Conservation (phyloP, 2,329 filamentous ascomycete genomes). For the Fusarium succisae region DNA sequence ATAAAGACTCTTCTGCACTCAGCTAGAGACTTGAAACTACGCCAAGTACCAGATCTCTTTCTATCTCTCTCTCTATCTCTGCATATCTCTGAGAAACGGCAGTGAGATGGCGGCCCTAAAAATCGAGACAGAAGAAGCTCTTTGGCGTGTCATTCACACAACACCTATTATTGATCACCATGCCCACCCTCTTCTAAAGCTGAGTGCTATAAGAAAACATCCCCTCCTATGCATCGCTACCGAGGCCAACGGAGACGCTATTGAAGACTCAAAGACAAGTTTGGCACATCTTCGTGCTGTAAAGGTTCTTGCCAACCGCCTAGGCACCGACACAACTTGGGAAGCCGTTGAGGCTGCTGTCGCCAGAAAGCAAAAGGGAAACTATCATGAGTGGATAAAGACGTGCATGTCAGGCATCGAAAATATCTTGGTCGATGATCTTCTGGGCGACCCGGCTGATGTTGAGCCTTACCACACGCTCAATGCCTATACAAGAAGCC, state of each 20-base stretch:
- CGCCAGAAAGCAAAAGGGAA: conserved; percentile 51
- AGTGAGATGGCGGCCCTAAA: conserved; percentile 24
- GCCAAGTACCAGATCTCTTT: not conserved
- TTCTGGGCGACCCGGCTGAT: conserved; percentile 65
- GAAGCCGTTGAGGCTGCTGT: conserved; percentile 58
- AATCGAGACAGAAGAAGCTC: conserved; percentile 37
- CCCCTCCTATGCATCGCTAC: conserved; percentile 70
- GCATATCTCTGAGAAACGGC: not conserved
- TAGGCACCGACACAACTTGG: conserved; percentile 73
- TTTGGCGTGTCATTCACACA: conserved; percentile 54
- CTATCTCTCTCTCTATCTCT: too few species aligned
- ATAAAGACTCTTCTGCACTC: not conserved
- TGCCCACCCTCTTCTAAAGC: conserved; percentile 73
- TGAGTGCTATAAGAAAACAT: conserved; percentile 56
- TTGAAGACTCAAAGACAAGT: conserved; percentile 68
- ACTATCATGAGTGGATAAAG: conserved; percentile 66
- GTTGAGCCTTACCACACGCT: conserved; percentile 72
- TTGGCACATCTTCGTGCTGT: conserved; percentile 76
- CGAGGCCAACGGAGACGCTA: conserved; percentile 75
- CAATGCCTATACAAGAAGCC: conserved; percentile 69
- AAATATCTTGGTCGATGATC: conserved; percentile 81
- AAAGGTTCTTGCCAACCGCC: conserved; percentile 71
- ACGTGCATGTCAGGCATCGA: conserved; percentile 78
- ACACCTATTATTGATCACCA: conserved; percentile 79
- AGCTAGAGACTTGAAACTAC: not conserved